Percentiles rank a stretch among this genome's conserved stretches.
These are phyloP conservation scores for Exophiala dermatitidis DNA, from an alignment of 2,329 filamentous ascomycete genomes.

Conservation along the genomic window DNA sequence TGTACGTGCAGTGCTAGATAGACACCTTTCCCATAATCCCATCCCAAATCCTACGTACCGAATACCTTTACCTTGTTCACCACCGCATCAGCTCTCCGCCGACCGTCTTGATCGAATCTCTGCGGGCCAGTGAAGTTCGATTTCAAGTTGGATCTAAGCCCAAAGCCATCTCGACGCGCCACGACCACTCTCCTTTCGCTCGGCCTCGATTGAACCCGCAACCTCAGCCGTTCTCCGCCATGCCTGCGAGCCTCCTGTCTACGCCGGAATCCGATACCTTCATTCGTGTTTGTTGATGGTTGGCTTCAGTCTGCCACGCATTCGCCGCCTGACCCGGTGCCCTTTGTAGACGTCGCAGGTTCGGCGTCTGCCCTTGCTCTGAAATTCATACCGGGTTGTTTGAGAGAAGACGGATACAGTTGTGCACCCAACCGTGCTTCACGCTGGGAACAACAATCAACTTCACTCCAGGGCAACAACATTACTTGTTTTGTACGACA, in stretches of 20 bases:
- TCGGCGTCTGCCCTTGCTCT: slow-evolving; percentile 13
- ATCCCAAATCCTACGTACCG: background rate
- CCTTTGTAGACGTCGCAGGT: slow-evolving; percentile 17
- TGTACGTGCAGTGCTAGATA: background rate
- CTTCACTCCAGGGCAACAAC: background rate
- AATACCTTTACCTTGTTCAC: background rate
- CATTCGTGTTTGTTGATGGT: slow-evolving; percentile 21
- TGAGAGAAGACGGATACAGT: slow-evolving; percentile 4
- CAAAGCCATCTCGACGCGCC: background rate
- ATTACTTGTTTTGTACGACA: background rate
- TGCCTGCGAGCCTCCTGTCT: slow-evolving; percentile 15
- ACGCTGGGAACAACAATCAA: background rate
- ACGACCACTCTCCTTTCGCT: slow-evolving; percentile 1
- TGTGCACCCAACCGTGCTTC: background rate
- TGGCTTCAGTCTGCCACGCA: slow-evolving; percentile 6
- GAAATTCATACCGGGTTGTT: slow-evolving; percentile 3
- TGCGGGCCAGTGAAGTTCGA: slow-evolving; percentile 9
- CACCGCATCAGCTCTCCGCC: background rate
- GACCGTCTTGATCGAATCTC: background rate
- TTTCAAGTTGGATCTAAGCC: too few relatives aligned
- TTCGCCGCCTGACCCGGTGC: slow-evolving; percentile 7
- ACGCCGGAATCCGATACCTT: slow-evolving; percentile 6
- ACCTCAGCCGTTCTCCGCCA: slow-evolving; percentile 2
- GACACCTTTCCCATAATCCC: background rate
- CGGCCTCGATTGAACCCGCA: background rate